These are phyloP conservation scores for Hypoxylon fragiforme DNA, from an alignment of 495 filamentous ascomycete species.

Conservation along the genomic window DNA sequence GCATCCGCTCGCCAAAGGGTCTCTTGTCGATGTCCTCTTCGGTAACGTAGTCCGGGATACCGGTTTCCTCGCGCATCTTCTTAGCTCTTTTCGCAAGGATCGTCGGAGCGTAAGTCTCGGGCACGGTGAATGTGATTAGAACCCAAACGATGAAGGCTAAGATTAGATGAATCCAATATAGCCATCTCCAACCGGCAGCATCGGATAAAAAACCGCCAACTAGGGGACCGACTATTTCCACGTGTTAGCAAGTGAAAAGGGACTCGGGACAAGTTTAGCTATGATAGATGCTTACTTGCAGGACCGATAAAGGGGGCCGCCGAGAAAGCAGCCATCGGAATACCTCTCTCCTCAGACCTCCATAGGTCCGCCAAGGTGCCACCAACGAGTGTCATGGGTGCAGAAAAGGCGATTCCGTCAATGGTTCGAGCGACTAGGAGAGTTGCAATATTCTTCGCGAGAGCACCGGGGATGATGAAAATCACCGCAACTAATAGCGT, in stretches of 20 bases:
- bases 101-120: slow-evolving; percentile 77
- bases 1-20: slow-evolving; percentile 62
- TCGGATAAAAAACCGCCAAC: slow-evolving; percentile 75
- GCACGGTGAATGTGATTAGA: slow-evolving; percentile 76
- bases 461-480: slow-evolving; percentile 77
- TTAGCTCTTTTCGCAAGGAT: slow-evolving; percentile 66
- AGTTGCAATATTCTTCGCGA: slow-evolving; percentile 72
- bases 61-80: slow-evolving; percentile 69
- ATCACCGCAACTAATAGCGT: slow-evolving; percentile 69
- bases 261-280: neutral
- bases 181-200: slow-evolving; percentile 75
- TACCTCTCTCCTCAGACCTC: slow-evolving; percentile 78
- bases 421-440: slow-evolving; percentile 73
- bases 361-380: slow-evolving; percentile 81
- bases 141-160: slow-evolving; percentile 65
- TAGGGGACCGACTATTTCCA: slow-evolving; percentile 60
- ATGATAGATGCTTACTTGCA: slow-evolving; percentile 50
- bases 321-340: slow-evolving; percentile 84
- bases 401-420: slow-evolving; percentile 80
- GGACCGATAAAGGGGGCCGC: slow-evolving; percentile 80
- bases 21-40: slow-evolving; percentile 73
- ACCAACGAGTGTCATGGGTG: slow-evolving; percentile 82
- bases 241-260: slow-evolving; percentile 13
- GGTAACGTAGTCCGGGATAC: slow-evolving; percentile 65
- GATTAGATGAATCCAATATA: slow-evolving; percentile 84